A percentile compares a stretch with the other conserved stretches of the same genome.
These are phyloP conservation scores for Trypethelium eluteriae DNA, from an alignment of 495 filamentous ascomycete species.

Conservation along the genomic window DNA sequence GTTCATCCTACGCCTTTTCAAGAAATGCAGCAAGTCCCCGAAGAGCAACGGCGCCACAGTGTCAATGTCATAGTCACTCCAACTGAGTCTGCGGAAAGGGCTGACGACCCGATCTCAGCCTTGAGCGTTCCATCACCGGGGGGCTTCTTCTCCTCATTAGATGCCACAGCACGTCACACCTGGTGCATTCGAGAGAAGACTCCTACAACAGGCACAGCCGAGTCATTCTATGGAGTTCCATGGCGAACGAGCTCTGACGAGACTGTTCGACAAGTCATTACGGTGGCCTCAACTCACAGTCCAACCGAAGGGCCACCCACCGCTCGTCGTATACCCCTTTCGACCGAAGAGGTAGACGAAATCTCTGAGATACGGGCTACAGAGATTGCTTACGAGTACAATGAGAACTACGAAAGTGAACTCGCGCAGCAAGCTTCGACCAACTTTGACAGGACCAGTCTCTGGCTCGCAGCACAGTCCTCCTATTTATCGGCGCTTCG, in stretches of 20 bases:
- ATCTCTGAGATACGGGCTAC: conserved; percentile 34
- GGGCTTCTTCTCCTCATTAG: conserved; percentile 82
- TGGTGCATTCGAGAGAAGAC: conserved; percentile 52
- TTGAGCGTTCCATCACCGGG: conserved; percentile 72
- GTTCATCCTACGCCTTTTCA: conserved; percentile 32
- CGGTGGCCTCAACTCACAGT: conserved; percentile 60
- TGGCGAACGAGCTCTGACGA: conserved; percentile 36
- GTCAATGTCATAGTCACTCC: conserved; percentile 24
- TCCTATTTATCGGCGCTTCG: conserved; percentile 64
- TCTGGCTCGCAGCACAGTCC: conserved; percentile 76
- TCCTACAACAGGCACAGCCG: conserved; percentile 33
- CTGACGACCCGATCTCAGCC: conserved; percentile 53
- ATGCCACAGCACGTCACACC: conserved; percentile 61
- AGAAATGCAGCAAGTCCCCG: conserved; percentile 36
- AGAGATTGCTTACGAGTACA: conserved; percentile 54
- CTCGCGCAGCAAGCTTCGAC: conserved; percentile 56
- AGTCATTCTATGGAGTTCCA: conserved; percentile 29
- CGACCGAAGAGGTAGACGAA: conserved; percentile 33
- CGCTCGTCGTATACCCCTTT: conserved; percentile 28
- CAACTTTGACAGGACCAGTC: conserved; percentile 67
- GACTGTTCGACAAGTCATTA: conserved; percentile 58
- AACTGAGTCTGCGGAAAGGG: conserved; percentile 34
- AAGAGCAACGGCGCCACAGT: conserved; percentile 22
- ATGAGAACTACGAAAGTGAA: conserved; percentile 59
- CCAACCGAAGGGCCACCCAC: conserved; percentile 46